Percentiles rank a stretch among this genome's conserved stretches.
Evolutionary conservation across 1,284 basidiomycete species (phyloP).

Genomic region (Austropuccinia psidii): DNA sequence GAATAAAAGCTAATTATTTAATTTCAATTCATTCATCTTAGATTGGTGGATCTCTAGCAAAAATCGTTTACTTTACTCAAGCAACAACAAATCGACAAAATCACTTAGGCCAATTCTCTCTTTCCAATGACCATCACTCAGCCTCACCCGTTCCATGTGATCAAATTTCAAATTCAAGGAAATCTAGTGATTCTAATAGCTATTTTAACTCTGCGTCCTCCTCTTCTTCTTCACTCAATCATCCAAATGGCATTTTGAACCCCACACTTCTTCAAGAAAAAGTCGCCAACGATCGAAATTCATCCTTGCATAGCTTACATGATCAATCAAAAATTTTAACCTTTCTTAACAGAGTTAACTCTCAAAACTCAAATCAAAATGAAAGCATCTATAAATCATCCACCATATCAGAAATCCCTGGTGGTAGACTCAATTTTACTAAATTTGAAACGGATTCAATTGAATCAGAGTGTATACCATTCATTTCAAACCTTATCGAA

Average conservation of each 20-base stretch:
- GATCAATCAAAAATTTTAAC: not conserved
- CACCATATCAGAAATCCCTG: slow-evolving; percentile 75
- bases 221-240: slow-evolving; percentile 39
- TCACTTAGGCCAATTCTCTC: slow-evolving; percentile 58
- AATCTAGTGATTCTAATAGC: slow-evolving; percentile 38
- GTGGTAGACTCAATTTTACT: slow-evolving; percentile 94
- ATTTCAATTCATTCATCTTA: too few relatives aligned
- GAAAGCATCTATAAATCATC: slow-evolving; percentile 61
- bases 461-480: slow-evolving; percentile 66
- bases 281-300: not conserved
- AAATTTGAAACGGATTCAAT: slow-evolving; percentile 92
- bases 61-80: slow-evolving; percentile 96
- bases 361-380: slow-evolving; percentile 42
- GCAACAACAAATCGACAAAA: slow-evolving; percentile 60
- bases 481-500: slow-evolving; percentile 79
- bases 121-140: not conserved
- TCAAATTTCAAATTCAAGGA: slow-evolving; percentile 37
- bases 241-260: slow-evolving; percentile 43
- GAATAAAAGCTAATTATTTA: too few relatives aligned
- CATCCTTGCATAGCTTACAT: not conserved
- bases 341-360: slow-evolving; percentile 13
- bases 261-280: slow-evolving; percentile 40
- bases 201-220: slow-evolving; percentile 39
- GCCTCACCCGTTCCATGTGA: slow-evolving; percentile 29
- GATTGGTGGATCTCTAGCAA: slow-evolving; percentile 95